Evolutionary conservation across 192 early-diverging fungal species (phyloP).

Genomic region (Radiomyces spectabilis): DNA sequence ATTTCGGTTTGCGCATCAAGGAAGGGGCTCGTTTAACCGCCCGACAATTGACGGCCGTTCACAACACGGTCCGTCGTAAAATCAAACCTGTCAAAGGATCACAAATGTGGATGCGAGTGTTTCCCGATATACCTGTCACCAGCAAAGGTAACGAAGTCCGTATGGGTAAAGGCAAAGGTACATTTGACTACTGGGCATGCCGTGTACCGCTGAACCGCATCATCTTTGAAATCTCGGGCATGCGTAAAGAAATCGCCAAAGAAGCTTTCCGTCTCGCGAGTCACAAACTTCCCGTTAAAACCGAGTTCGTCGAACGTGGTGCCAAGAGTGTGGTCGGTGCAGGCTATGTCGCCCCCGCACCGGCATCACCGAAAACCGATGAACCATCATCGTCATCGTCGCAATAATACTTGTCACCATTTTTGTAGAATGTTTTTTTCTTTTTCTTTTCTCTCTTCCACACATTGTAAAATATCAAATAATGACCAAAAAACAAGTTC

Average conservation of each 20-base stretch:
- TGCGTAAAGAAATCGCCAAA: slow-evolving; percentile 74
- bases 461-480: no score
- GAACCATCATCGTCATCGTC: no score
- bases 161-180: slow-evolving; percentile 98
- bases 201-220: slow-evolving; percentile 85
- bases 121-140: slow-evolving; percentile 89
- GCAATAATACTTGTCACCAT: no score
- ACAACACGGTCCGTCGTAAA: slow-evolving; percentile 65
- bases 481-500: no score
- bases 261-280: slow-evolving; percentile 64
- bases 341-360: slow-evolving; percentile 20
- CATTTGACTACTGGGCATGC: slow-evolving; percentile 88
- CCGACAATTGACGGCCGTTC: slow-evolving; percentile 73
- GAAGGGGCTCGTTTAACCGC: slow-evolving; percentile 77
- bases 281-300: slow-evolving; percentile 57
- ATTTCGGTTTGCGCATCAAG: slow-evolving; percentile 87
- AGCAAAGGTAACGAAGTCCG: slow-evolving; percentile 85
- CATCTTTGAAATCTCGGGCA: slow-evolving; percentile 83
- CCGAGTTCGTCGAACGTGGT: slow-evolving; percentile 55
- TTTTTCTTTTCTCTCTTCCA: no score
- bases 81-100: slow-evolving; percentile 86
- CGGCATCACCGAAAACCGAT: no score
- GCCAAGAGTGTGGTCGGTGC: slow-evolving; percentile 32
- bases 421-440: no score
- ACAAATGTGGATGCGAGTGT: slow-evolving; percentile 78